phyloP scores from a whole-genome alignment of 139 green algal species.

The Picochlorum costavermella region DNA sequence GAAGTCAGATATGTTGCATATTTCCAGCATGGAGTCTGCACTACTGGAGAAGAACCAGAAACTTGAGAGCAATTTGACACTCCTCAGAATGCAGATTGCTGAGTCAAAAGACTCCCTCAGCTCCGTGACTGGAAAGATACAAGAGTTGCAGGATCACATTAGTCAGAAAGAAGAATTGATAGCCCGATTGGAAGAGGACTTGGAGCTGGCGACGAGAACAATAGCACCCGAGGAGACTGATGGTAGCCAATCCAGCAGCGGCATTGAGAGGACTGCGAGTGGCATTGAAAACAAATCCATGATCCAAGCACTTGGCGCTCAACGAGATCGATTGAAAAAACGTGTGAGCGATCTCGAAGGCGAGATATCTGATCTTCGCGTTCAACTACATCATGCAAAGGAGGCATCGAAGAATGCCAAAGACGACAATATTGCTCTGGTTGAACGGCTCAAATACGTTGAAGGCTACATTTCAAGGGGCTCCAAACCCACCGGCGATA shows the following conservation, averaged over 20 bases:
- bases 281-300: conserved; percentile 36
- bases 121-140: conserved; percentile 15
- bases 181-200: conserved; percentile 49
- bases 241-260: not conserved
- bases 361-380: conserved; percentile 19
- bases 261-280: conserved; percentile 1
- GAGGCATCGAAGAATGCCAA: conserved; percentile 30
- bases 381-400: conserved; percentile 23
- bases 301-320: conserved; percentile 66
- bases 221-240: not conserved
- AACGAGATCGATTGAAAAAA: conserved; percentile 69
- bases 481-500: conserved; percentile 27
- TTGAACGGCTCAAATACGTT: conserved; percentile 80
- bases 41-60: conserved; percentile 74
- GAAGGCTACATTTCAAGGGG: conserved; percentile 20
- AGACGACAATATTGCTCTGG: conserved; percentile 84
- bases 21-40: conserved; percentile 54
- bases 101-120: conserved; percentile 23
- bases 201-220: conserved; percentile 30
- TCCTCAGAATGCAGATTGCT: conserved; percentile 42
- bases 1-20: not conserved
- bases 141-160: conserved; percentile 40
- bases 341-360: conserved; percentile 68
- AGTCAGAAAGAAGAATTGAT: conserved; percentile 39
- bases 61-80: conserved; percentile 86